Percentiles rank a stretch among this genome's conserved stretches.
phyloP scores from a whole-genome alignment of 352 stramenopile species.

The Chrysophaeum taylorii region DNA sequence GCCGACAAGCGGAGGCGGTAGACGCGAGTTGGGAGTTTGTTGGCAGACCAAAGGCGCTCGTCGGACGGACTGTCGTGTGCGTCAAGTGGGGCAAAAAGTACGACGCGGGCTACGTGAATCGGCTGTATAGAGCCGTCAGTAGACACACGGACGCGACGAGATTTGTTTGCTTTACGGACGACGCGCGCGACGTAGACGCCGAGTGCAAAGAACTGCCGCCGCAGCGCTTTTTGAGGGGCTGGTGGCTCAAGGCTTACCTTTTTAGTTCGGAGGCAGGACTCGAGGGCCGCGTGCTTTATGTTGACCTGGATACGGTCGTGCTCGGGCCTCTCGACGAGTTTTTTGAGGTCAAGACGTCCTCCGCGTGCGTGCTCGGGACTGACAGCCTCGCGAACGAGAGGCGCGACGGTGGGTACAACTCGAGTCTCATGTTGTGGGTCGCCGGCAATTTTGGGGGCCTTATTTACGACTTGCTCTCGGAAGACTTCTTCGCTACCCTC shows the following conservation, averaged over 20 bases:
- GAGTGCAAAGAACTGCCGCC: conserved; percentile 4
- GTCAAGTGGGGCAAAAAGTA: conserved; percentile 74
- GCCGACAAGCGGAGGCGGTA: conserved; percentile 42
- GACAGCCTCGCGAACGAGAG: conserved; percentile 58
- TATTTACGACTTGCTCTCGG: conserved; percentile 39
- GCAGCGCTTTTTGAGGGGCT: conserved; percentile 25
- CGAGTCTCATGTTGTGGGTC: conserved; percentile 54
- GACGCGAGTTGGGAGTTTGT: conserved; percentile 36
- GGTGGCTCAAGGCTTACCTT: conserved; percentile 66
- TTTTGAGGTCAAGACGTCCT: conserved; percentile 8
- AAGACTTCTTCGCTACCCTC: conserved; percentile 35
- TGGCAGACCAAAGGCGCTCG: background rate
- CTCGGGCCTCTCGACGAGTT: conserved; percentile 17
- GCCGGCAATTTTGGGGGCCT: background rate
- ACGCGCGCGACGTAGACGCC: conserved; percentile 34
- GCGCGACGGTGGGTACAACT: conserved; percentile 53
- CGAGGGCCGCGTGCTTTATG: conserved; percentile 38
- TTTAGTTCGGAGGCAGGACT: conserved; percentile 35
- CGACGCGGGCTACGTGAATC: conserved; percentile 63
- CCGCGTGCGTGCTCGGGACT: conserved; percentile 46
- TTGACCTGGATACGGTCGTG: conserved; percentile 63
- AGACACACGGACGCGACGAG: conserved; percentile 26
- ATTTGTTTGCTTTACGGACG: conserved; percentile 61
- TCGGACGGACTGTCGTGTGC: conserved; percentile 40
- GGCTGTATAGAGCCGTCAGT: conserved; percentile 40